Evolutionary conservation across 179 eudicot species (phyloP).

Genomic region (Actinidia polygama): DNA sequence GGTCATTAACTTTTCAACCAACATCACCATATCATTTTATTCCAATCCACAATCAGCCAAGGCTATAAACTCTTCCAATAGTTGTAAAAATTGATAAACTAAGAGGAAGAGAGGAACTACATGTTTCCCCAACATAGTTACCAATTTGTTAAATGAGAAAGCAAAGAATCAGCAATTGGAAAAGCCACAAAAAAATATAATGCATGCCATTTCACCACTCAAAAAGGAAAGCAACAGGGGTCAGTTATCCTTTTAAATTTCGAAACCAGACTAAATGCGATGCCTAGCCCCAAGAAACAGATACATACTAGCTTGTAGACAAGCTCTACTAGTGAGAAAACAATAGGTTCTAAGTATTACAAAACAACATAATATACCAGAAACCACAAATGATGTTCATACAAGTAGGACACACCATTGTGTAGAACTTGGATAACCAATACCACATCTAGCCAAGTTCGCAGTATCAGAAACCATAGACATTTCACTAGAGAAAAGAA

Average conservation of each 20-base stretch:
- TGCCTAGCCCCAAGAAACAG: slow-evolving; percentile 7
- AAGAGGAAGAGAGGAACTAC: background rate
- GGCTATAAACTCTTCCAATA: background rate
- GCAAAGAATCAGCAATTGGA: background rate
- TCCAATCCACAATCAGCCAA: slow-evolving; percentile 13
- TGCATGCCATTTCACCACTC: background rate
- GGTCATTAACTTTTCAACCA: no score
- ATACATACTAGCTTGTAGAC: slow-evolving; percentile 21
- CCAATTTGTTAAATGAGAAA: background rate
- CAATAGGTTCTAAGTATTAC: slow-evolving; percentile 10
- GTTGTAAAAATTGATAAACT: background rate
- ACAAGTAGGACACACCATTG: background rate
- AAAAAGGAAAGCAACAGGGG: background rate
- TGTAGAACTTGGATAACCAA: slow-evolving; percentile 18
- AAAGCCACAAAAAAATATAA: background rate
- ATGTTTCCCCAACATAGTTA: background rate
- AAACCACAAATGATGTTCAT: slow-evolving; percentile 11
- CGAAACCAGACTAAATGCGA: background rate
- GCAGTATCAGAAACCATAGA: slow-evolving; percentile 23
- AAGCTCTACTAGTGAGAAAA: slow-evolving; percentile 8
- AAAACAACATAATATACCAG: slow-evolving; percentile 20
- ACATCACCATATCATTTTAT: no score
- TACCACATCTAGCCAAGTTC: slow-evolving; percentile 28
- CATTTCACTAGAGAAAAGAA: slow-evolving; percentile 18
- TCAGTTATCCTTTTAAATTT: slow-evolving; percentile 4